Evolutionary conservation across 257 asterid species (phyloP).

Genomic region (Echites panduratus): DNA sequence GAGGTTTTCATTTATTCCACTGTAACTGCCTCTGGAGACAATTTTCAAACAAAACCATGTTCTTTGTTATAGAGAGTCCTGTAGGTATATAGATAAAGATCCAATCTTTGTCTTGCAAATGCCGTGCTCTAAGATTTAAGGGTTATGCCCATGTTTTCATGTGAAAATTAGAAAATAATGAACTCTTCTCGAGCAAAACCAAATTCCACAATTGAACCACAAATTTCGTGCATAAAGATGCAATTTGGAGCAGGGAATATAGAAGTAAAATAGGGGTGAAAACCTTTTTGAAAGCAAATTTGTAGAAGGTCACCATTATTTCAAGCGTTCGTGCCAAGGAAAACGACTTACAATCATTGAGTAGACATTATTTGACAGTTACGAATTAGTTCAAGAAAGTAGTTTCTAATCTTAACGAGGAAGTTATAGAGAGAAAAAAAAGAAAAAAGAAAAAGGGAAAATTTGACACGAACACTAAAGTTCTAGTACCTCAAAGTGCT

Average conservation of each 20-base stretch:
- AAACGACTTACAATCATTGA: conserved; percentile 1
- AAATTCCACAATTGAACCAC: not conserved
- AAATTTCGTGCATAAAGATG: not conserved
- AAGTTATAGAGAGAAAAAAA: not conserved
- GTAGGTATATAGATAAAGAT: not conserved
- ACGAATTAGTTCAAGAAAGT: not conserved
- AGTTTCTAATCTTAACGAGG: not conserved
- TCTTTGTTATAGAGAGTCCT: not conserved
- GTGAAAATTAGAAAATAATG: not conserved
- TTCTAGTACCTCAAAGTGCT: not conserved
- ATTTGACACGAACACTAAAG: not conserved
- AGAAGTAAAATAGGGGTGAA: not conserved
- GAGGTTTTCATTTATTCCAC: not conserved
- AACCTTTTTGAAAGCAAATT: not conserved
- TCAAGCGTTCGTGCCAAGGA: conserved; percentile 13
- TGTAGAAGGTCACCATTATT: not conserved
- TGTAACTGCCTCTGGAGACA: not conserved
- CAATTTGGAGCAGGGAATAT: not conserved
- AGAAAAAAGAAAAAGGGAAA: not conserved
- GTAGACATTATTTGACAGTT: not conserved
- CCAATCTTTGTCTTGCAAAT: not conserved
- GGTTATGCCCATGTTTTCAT: not conserved
- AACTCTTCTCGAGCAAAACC: not conserved
- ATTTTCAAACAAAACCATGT: not conserved
- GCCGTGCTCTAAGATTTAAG: not conserved